Evolutionary conservation across 169 alveolate genomes (phyloP).

Genomic region (Cryptosporidium viatorum): DNA sequence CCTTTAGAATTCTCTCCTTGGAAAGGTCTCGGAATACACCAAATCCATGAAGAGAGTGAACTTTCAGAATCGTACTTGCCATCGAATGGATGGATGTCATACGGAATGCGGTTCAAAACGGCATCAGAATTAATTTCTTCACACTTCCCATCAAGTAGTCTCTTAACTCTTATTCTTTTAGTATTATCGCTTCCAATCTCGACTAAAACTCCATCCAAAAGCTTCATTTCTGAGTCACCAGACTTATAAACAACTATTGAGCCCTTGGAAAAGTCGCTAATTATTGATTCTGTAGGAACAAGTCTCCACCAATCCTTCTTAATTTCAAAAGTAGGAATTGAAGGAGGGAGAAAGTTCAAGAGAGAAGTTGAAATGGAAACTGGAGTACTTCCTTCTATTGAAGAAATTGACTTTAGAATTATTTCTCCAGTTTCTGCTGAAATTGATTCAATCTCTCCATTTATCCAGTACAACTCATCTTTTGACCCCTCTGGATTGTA

Average conservation of each 20-base stretch:
- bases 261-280: conserved; percentile 30
- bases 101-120: conserved; percentile 8
- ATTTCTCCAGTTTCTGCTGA: conserved; percentile 56
- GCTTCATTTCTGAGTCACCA: not conserved
- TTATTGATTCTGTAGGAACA: conserved; percentile 5
- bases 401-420: conserved; percentile 4
- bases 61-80: conserved; percentile 37
- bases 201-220: conserved; percentile 45
- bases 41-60: conserved; percentile 56
- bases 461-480: conserved; percentile 21
- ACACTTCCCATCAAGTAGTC: conserved; percentile 5
- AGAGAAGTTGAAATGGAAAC: conserved; percentile 14
- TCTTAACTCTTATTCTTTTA: not conserved
- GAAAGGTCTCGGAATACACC: conserved; percentile 72
- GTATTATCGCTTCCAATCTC: not conserved
- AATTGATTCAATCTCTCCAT: conserved; percentile 26
- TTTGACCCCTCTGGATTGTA: not conserved
- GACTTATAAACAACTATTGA: conserved; percentile 28
- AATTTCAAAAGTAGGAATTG: conserved; percentile 46
- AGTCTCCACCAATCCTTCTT: conserved; percentile 63
- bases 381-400: not conserved
- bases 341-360: conserved; percentile 53
- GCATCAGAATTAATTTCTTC: not conserved
- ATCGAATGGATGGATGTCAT: conserved; percentile 55
- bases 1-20: conserved; percentile 34